Percentiles rank a stretch among this genome's conserved stretches.
Conservation (phyloP, 1,284 basidiomycete species). For the Ustilago curta region DNA sequence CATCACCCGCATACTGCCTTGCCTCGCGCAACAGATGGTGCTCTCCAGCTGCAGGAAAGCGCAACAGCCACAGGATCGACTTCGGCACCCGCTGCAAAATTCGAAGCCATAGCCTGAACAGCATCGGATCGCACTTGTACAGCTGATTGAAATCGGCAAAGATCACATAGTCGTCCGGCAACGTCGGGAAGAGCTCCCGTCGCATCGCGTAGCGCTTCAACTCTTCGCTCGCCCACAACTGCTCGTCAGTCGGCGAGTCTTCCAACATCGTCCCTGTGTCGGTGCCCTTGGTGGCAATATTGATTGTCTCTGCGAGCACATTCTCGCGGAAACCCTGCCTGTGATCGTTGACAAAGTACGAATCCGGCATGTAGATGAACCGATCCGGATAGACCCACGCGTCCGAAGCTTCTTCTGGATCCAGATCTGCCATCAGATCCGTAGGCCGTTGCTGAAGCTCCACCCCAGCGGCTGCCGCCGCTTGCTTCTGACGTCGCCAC, state of each 20-base stretch:
- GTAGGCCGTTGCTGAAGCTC: constrained; percentile 46
- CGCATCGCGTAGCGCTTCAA: constrained; percentile 72
- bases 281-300: constrained; percentile 10
- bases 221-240: constrained; percentile 73
- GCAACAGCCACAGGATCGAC: constrained; percentile 76
- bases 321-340: constrained; percentile 73
- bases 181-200: constrained; percentile 71
- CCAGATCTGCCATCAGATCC: constrained; percentile 72
- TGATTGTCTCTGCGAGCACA: constrained; percentile 17
- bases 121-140: constrained; percentile 70
- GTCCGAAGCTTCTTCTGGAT: constrained; percentile 73
- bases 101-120: constrained; percentile 75
- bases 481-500: constrained; percentile 66
- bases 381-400: constrained; percentile 74
- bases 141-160: constrained; percentile 78
- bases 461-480: constrained; percentile 30
- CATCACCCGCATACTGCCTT: constrained; percentile 73
- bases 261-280: background rate
- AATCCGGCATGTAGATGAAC: constrained; percentile 72
- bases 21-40: constrained; percentile 74
- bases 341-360: constrained; percentile 77
- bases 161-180: constrained; percentile 72
- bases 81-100: constrained; percentile 74
- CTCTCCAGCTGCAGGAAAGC: constrained; percentile 75
- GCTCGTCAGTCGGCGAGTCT: constrained; percentile 38